Conservation (phyloP, 306 rosid species). For the Boehmeria nivea region DNA sequence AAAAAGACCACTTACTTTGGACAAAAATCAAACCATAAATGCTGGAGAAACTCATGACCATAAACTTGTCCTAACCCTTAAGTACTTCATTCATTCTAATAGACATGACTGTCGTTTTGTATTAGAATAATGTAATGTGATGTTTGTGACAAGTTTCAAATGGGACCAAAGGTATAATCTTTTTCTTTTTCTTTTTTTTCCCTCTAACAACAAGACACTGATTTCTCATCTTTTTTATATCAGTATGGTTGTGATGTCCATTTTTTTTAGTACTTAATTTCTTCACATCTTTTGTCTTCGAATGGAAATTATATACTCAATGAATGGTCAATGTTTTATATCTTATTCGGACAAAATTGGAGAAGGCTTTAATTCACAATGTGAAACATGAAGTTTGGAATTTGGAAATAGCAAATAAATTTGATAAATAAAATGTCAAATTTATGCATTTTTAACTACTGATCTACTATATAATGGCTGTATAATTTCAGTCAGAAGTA, state of each 20-base stretch:
- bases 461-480: too few relatives aligned
- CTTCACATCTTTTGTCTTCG: background rate
- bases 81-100: background rate
- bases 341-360: background rate
- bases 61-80: background rate
- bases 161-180: background rate
- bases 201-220: background rate
- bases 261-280: background rate
- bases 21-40: conserved; percentile 8
- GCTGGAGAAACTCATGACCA: conserved; percentile 1
- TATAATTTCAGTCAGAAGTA: too few relatives aligned
- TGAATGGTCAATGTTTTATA: background rate
- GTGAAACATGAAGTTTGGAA: too few relatives aligned
- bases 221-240: background rate
- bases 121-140: background rate
- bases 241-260: background rate
- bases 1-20: background rate
- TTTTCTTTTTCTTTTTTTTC: too few relatives aligned
- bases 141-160: conserved; percentile 1
- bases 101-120: background rate
- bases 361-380: background rate
- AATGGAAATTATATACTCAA: background rate
- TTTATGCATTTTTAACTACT: too few relatives aligned
- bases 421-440: too few relatives aligned
- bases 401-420: too few relatives aligned